These are phyloP conservation scores for Haematococcus lacustris DNA, from an alignment of 139 green algal species.

Conservation along the genomic window DNA sequence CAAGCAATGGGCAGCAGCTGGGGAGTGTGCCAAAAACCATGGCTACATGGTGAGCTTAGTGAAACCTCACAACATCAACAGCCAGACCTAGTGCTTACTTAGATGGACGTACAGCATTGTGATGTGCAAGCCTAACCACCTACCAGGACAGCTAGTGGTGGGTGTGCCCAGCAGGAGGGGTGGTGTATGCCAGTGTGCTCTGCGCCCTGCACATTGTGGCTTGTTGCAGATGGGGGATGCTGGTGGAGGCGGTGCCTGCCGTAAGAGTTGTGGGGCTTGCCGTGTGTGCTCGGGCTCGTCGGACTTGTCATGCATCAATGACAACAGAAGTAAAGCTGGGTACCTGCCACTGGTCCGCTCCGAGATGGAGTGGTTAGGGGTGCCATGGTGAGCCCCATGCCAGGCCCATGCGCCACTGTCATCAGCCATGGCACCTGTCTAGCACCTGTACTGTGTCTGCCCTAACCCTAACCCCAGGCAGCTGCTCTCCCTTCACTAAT, in stretches of 20 bases:
- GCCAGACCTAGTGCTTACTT: neutral
- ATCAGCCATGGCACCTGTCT: no score
- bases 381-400: conserved; percentile 3
- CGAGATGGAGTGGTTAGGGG: conserved; percentile 28
- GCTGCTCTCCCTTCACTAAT: no score
- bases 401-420: no score
- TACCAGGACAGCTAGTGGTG: neutral
- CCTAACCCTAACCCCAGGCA: no score
- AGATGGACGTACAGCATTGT: no score
- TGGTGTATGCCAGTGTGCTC: conserved; percentile 1
- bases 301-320: conserved; percentile 30
- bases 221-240: conserved; percentile 20
- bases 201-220: conserved; percentile 1
- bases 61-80: neutral
- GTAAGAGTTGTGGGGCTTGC: conserved; percentile 24
- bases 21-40: conserved; percentile 49
- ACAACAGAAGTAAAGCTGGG: conserved; percentile 25
- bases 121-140: no score
- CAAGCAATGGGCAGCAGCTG: conserved; percentile 28
- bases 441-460: no score
- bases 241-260: conserved; percentile 19
- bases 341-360: conserved; percentile 20
- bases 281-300: conserved; percentile 11
- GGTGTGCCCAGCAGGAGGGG: neutral
- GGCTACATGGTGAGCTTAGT: conserved; percentile 34